Evolutionary conservation across 148 eudicot genomes (phyloP).

Genomic region (Diospyros lotus): DNA sequence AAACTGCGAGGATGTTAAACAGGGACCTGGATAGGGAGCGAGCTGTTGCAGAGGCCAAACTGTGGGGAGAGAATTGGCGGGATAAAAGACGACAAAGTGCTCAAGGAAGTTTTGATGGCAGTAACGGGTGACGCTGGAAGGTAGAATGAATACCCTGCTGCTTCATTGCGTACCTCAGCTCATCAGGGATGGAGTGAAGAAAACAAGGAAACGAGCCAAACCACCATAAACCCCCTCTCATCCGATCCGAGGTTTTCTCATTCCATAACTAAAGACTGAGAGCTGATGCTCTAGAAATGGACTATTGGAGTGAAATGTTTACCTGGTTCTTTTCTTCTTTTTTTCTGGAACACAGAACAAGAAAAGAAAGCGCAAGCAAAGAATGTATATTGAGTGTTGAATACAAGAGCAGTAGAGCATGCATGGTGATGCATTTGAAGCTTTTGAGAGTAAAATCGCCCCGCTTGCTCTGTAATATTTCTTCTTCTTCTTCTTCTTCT

Average conservation of each 20-base stretch:
- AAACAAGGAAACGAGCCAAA: not conserved
- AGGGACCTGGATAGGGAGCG: conserved; percentile 67
- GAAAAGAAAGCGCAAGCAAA: not conserved
- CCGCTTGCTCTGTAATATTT: no score
- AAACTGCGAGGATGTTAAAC: conserved; percentile 51
- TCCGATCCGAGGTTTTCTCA: not conserved
- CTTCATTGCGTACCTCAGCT: not conserved
- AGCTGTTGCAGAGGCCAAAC: conserved; percentile 85
- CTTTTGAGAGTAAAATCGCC: no score
- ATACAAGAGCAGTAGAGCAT: no score
- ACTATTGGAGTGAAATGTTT: not conserved
- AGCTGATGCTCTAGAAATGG: conserved; percentile 4
- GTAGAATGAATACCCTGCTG: not conserved
- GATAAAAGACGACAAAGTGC: conserved; percentile 61
- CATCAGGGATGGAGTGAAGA: not conserved
- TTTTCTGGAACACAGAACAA: not conserved
- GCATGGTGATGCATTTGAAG: no score
- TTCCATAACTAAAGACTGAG: conserved; percentile 1
- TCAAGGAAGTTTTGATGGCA: conserved; percentile 40
- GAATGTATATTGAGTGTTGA: not conserved
- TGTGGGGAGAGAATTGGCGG: conserved; percentile 82
- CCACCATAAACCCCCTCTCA: not conserved
- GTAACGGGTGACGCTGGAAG: conserved; percentile 21
- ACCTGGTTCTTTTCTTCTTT: not conserved
- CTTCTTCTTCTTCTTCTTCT: no score